phyloP scores from a whole-genome alignment of 2,329 filamentous ascomycete species.

The Zymoseptoria tritici region DNA sequence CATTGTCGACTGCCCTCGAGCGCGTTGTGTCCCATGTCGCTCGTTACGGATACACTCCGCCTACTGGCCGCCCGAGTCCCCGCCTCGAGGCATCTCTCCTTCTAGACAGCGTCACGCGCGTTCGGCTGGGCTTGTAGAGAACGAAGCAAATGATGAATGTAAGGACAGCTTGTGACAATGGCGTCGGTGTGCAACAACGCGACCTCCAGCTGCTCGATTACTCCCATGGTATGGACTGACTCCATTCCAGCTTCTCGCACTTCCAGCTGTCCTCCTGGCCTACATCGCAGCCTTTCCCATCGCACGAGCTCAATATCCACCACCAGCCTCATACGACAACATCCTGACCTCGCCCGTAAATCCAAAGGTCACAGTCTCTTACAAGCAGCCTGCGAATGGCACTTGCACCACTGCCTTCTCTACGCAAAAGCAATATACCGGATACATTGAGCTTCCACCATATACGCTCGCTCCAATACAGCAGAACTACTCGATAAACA shows the following conservation, averaged over 20 bases:
- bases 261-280: slow-evolving; percentile 23
- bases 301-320: slow-evolving; percentile 33
- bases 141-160: neutral
- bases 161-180: neutral
- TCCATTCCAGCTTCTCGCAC: slow-evolving; percentile 9
- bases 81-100: neutral
- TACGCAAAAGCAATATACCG: slow-evolving; percentile 55
- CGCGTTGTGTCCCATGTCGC: neutral
- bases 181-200: neutral
- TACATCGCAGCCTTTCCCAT: slow-evolving; percentile 15
- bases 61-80: neutral
- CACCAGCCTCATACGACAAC: slow-evolving; percentile 37
- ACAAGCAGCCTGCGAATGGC: slow-evolving; percentile 53
- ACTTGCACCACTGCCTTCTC: slow-evolving; percentile 58
- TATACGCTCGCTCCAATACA: slow-evolving; percentile 39
- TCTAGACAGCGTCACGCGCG: neutral
- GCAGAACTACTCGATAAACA: slow-evolving; percentile 53
- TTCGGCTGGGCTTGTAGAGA: neutral
- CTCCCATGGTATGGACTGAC: neutral
- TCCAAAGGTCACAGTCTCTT: slow-evolving; percentile 57
- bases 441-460: slow-evolving; percentile 56
- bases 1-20: neutral
- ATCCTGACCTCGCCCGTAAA: slow-evolving; percentile 57
- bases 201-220: neutral
- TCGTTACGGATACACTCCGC: neutral